phyloP scores from a whole-genome alignment of 495 filamentous ascomycete species.

The Aspergillus diversus region DNA sequence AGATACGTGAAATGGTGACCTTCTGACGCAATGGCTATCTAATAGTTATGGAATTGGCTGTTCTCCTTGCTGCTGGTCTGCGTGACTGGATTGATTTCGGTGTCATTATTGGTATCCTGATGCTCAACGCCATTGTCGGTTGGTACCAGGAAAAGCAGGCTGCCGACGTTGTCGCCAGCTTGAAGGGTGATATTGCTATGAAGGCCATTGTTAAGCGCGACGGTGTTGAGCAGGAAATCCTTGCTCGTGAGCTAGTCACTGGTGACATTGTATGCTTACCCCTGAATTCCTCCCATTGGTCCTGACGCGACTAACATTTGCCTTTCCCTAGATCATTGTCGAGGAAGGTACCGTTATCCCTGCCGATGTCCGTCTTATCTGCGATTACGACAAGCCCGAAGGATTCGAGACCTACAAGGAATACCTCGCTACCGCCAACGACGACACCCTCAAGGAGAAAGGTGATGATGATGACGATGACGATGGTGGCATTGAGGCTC shows the following conservation, averaged over 20 bases:
- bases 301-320: constrained; percentile 9
- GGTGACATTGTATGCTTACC: constrained; percentile 72
- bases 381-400: constrained; percentile 71
- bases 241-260: constrained; percentile 77
- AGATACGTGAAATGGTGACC: background rate
- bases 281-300: background rate
- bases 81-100: constrained; percentile 84
- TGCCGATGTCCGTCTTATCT: constrained; percentile 75
- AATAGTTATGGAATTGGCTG: constrained; percentile 83
- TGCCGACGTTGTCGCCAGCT: constrained; percentile 76
- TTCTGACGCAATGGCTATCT: constrained; percentile 12
- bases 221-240: constrained; percentile 71
- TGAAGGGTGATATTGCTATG: constrained; percentile 88
- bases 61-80: constrained; percentile 76
- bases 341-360: constrained; percentile 79
- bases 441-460: constrained; percentile 67
- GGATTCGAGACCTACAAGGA: constrained; percentile 74
- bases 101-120: constrained; percentile 81
- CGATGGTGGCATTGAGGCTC: constrained; percentile 54
- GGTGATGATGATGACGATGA: constrained; percentile 58
- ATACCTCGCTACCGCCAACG: constrained; percentile 59
- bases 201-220: constrained; percentile 72
- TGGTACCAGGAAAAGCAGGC: constrained; percentile 91
- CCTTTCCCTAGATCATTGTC: constrained; percentile 57
- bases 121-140: constrained; percentile 79